A percentile compares a stretch with the other conserved stretches of the same genome.
Conservation (phyloP, 208 protist species). For the Endotrypanum monterogeii region DNA sequence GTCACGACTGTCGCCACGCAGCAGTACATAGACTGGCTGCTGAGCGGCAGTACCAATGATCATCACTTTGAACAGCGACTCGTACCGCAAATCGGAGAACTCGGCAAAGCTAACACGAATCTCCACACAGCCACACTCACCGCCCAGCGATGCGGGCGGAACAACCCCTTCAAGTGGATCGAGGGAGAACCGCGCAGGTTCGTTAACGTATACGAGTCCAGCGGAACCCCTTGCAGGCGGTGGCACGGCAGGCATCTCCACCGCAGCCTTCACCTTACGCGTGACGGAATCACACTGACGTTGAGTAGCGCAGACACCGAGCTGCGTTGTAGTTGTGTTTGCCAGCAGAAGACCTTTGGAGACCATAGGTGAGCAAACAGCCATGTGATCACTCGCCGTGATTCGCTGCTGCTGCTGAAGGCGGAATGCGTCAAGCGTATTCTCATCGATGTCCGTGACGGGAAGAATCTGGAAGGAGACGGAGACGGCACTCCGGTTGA, state of each 20-base stretch:
- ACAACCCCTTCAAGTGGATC: constrained; percentile 47
- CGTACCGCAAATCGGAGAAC: constrained; percentile 75
- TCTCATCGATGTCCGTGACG: constrained; percentile 20
- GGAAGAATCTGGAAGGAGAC: constrained; percentile 49
- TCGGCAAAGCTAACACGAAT: constrained; percentile 58
- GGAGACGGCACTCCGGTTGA: constrained; percentile 46
- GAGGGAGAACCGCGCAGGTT: constrained; percentile 52
- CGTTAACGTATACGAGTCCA: constrained; percentile 32
- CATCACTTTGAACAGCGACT: constrained; percentile 57
- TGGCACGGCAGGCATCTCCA: constrained; percentile 40
- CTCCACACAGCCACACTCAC: constrained; percentile 50
- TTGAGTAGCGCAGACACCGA: constrained; percentile 15
- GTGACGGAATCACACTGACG: constrained; percentile 13
- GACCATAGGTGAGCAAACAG: background rate
- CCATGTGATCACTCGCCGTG: background rate
- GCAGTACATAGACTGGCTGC: constrained; percentile 36
- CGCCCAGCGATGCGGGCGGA: constrained; percentile 69
- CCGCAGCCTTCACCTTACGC: constrained; percentile 49
- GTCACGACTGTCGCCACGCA: constrained; percentile 82
- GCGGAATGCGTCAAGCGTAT: constrained; percentile 16
- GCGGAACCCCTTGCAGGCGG: constrained; percentile 28
- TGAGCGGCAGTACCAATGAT: constrained; percentile 46
- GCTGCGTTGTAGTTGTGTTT: constrained; percentile 22
- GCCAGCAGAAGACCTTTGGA: background rate
- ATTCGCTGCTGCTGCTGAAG: constrained; percentile 20